Percentiles rank a stretch among this genome's conserved stretches.
Conservation (phyloP, 768 basidiomycete species). For the Leucosporidium scottii region DNA sequence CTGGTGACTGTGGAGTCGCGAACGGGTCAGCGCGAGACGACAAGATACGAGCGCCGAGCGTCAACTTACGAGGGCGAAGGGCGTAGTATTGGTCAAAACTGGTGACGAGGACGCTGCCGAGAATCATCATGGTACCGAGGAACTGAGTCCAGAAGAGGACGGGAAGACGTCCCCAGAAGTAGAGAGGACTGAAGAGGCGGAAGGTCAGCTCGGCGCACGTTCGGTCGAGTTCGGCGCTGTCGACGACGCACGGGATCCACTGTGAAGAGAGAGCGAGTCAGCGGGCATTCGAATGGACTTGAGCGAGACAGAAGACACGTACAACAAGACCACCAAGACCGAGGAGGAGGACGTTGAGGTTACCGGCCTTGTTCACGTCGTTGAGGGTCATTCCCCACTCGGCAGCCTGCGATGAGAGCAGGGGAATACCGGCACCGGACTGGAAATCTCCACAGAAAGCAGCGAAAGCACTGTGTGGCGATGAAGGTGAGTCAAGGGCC, state of each 20-base stretch:
- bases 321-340: conserved; percentile 19
- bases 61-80: conserved; percentile 16
- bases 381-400: conserved; percentile 5
- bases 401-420: not conserved
- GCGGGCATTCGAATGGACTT: too few relatives aligned
- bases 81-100: conserved; percentile 27
- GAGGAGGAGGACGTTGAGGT: conserved; percentile 30
- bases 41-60: too few relatives aligned
- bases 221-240: not conserved
- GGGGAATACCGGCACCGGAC: conserved; percentile 26
- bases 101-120: conserved; percentile 24
- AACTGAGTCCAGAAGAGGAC: conserved; percentile 34
- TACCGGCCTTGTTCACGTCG: conserved; percentile 25
- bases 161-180: conserved; percentile 30
- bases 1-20: conserved; percentile 13
- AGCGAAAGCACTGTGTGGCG: too few relatives aligned
- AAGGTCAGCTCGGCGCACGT: not conserved
- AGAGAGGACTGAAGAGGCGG: conserved; percentile 3
- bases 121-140: conserved; percentile 29
- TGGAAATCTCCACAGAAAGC: conserved; percentile 21
- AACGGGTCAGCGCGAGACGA: too few relatives aligned
- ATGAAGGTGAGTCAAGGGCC: too few relatives aligned
- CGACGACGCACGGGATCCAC: conserved; percentile 17
- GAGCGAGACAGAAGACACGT: too few relatives aligned
- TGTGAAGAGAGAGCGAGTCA: too few relatives aligned